phyloP scores from a whole-genome alignment of 2,329 filamentous ascomycete species.

The Zopfia rhizophila region DNA sequence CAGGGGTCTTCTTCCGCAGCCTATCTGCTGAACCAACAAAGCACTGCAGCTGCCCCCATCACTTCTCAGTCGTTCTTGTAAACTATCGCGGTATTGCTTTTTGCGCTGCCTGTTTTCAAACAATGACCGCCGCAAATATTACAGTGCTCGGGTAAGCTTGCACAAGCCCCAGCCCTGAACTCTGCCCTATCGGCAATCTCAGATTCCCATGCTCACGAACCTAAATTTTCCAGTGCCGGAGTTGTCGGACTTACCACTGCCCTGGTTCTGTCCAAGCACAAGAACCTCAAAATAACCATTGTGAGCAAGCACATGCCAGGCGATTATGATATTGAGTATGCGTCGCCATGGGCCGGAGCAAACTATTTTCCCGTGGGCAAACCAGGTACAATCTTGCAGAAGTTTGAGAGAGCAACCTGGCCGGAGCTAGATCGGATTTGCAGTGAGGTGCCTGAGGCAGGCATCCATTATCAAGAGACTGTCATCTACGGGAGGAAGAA shows the following conservation, averaged over 20 bases:
- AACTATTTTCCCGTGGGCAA: conserved; percentile 73
- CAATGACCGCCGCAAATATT: conserved; percentile 43
- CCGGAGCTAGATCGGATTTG: conserved; percentile 56
- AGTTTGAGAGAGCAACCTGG: conserved; percentile 58
- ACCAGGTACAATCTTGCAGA: conserved; percentile 50
- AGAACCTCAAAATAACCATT: conserved; percentile 71
- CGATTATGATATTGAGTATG: conserved; percentile 91
- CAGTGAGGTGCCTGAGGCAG: conserved; percentile 76
- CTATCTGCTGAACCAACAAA: conserved; percentile 17
- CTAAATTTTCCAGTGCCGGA: conserved; percentile 62
- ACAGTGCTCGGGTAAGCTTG: conserved; percentile 60
- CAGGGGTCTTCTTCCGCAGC: neutral
- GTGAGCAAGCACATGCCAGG: conserved; percentile 91
- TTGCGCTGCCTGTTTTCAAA: no score
- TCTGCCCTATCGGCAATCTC: neutral
- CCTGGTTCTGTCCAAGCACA: conserved; percentile 67
- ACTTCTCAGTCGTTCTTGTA: no score
- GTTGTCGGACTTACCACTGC: conserved; percentile 74
- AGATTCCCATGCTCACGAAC: conserved; percentile 20
- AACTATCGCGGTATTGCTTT: no score
- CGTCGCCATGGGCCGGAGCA: conserved; percentile 87
- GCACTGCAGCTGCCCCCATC: no score
- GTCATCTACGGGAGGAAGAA: conserved; percentile 72
- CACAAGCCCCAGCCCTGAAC: neutral
- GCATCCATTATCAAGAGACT: conserved; percentile 76